Base-by-base conservation (phyloP, 495 filamentous ascomycete genomes). In the Schizothecium vesticola region DNA sequence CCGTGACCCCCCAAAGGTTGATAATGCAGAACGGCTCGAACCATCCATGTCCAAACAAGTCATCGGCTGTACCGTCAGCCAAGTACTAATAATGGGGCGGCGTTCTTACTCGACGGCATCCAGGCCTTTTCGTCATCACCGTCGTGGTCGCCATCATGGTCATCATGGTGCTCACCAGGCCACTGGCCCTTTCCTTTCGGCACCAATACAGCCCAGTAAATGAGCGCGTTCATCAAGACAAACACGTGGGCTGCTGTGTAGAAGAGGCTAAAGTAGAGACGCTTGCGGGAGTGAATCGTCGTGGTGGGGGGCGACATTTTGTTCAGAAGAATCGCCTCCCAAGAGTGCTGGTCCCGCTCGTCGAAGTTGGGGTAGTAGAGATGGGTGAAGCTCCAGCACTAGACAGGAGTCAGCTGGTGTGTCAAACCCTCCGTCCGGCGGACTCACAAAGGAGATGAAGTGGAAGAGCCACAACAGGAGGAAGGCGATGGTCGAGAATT, bases 361-460 rank as follows among this genome's bases (percentile, higher is more conserved):
- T 70, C 75, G 62, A 73, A 56, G 60, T 78, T 77, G 23, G 80
- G 82, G 59, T 76, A 79, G 64, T 81, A 74, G 23, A 83, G 76
- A 68, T 86, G 83, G 72, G 82, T 80, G 58, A 81, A 79, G 16
- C 81, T 83, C 84, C 82, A 86, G 63, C 67, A 70, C 74, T 76
- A 12, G 2, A 51, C 2, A 6, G 5, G 6, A n/a, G 16, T 51
- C 16, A 51, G 43, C 16, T 51, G n/a, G 16, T 51, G 16, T n/a
- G 3, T n/a, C 43, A 51, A 9, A n/a, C 0, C 43, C 19, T n/a
- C 5, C 6, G 6, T 7, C 16, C 19, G 16, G 7, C 1, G 1
- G 23, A 75, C 82, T 68, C 73, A 83, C 81, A 60, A 78, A 79
- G 26, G 76, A 74, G 19, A 80, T 71, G 22, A 80, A 58, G 67